A percentile compares a stretch with the other conserved stretches of the same genome.
These are phyloP conservation scores for Magnaporthiopsis poae DNA, from an alignment of 2,329 filamentous ascomycete species.

Conservation along the genomic window DNA sequence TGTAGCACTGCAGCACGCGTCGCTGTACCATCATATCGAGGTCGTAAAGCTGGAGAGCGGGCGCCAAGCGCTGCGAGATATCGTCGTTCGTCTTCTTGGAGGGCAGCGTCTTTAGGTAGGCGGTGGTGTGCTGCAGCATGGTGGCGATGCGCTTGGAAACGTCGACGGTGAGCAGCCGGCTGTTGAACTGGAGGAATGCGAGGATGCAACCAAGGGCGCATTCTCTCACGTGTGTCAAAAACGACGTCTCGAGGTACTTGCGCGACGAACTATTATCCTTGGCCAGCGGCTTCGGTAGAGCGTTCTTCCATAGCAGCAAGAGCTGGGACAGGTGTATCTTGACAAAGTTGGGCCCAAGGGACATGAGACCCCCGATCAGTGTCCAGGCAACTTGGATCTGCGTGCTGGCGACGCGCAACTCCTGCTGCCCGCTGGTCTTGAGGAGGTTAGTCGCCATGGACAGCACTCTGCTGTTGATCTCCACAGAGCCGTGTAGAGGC, in stretches of 20 bases:
- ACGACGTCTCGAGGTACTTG: slow-evolving; percentile 79
- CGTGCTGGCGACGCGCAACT: slow-evolving; percentile 80
- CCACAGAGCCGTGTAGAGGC: slow-evolving; percentile 86
- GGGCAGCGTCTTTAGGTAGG: slow-evolving; percentile 78
- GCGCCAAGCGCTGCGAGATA: slow-evolving; percentile 69
- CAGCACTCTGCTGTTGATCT: slow-evolving; percentile 85
- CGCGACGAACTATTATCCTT: slow-evolving; percentile 81
- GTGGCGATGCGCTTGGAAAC: slow-evolving; percentile 83
- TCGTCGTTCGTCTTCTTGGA: slow-evolving; percentile 79
- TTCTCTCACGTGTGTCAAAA: slow-evolving; percentile 86
- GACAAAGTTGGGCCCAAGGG: slow-evolving; percentile 91
- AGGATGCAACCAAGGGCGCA: slow-evolving; percentile 86
- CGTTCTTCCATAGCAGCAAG: slow-evolving; percentile 92
- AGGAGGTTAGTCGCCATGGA: slow-evolving; percentile 84
- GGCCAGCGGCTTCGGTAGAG: slow-evolving; percentile 83
- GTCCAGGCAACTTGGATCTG: slow-evolving; percentile 98
- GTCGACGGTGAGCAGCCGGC: slow-evolving; percentile 80
- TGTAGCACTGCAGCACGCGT: slow-evolving; percentile 88
- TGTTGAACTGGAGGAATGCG: slow-evolving; percentile 88
- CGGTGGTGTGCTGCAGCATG: slow-evolving; percentile 90
- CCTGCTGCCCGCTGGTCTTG: slow-evolving; percentile 84
- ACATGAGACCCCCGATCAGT: slow-evolving; percentile 91
- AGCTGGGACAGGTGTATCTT: slow-evolving; percentile 96
- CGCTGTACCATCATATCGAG: slow-evolving; percentile 87
- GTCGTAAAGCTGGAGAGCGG: slow-evolving; percentile 79